A percentile compares a stretch with the other conserved stretches of the same genome.
phyloP scores from a whole-genome alignment of 805 yeast species.

The Metschnikowia dekortorum region DNA sequence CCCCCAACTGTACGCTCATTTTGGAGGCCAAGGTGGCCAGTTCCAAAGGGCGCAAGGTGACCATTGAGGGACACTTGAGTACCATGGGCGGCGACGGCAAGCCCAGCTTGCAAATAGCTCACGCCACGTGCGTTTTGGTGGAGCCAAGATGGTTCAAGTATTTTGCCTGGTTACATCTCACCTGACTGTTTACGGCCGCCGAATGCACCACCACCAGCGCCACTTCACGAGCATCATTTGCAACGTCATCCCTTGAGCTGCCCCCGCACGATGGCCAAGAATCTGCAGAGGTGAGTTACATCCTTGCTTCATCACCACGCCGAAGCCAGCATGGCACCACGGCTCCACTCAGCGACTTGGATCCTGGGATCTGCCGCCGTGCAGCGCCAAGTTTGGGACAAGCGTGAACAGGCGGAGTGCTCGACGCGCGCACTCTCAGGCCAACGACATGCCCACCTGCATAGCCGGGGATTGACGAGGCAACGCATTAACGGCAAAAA shows the following conservation, averaged over 20 bases:
- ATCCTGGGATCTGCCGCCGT: background rate
- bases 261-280: background rate
- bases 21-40: slow-evolving; percentile 63
- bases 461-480: background rate
- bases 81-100: slow-evolving; percentile 40
- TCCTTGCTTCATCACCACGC: background rate
- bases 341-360: background rate
- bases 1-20: slow-evolving; percentile 60
- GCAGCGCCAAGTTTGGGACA: background rate
- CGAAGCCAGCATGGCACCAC: background rate
- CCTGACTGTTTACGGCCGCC: background rate
- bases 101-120: slow-evolving; percentile 44
- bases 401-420: background rate
- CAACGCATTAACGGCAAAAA: too few relatives aligned
- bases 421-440: too few relatives aligned
- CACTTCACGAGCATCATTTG: background rate
- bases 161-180: slow-evolving; percentile 36
- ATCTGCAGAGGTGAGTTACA: too few relatives aligned
- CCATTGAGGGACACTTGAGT: slow-evolving; percentile 63
- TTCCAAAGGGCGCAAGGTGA: slow-evolving; percentile 74
- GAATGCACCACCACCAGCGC: background rate
- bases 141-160: slow-evolving; percentile 89
- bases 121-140: slow-evolving; percentile 66
- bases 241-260: background rate
- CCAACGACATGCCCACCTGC: background rate